Evolutionary conservation across 1,284 basidiomycete species (phyloP), one percentile per base, ranked within the genome.

Genomic region (Pisolithus thermaeus): DNA sequence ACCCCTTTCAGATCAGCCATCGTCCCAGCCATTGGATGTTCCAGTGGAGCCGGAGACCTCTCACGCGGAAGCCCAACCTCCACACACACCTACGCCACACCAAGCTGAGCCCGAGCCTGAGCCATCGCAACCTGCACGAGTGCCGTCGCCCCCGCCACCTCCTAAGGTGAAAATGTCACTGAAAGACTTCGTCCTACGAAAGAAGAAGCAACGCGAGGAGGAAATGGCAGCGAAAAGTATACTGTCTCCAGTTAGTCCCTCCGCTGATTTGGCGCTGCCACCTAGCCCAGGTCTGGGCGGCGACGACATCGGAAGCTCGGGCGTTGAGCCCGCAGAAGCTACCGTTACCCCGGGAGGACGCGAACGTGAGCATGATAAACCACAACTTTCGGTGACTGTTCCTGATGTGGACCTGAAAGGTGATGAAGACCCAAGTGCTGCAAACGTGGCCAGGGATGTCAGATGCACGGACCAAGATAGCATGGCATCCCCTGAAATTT

Each of bases 121-220:
- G 6, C 30, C 49, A 30, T 30, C 32, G 4, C 57, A 50, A 35
- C 49, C 48, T 16, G 14, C 38, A 28, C 58, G 36, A 18, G 65
- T 58, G 5, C 47, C 45, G 1, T 66, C 61, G 1, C 61, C 61
- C 0, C 60, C 57, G 16, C 63, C 65, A 12, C 63, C 61, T 7
- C 63, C 70, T 9, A 78, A 78, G 51, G 75, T 79, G 14, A 79
- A 78, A 56, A 64, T 79, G 59, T 75, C 77, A 0, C 57, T 78
- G 27, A 71, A 72, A 46, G 78, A 79, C 50, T 80, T 78, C 53
- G 73, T 69, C 20, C 48, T 74, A 18, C 60, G 77, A 51, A 78
- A 71, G 67, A 73, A 72, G 65, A 73, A 71, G 57, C 66, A 69
- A 53, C 64, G 70, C 42, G 72, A 77, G 50, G 72, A 73, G 51